Evolutionary conservation across 805 yeast genomes (phyloP).

Genomic region (Ogataea degrootiae): DNA sequence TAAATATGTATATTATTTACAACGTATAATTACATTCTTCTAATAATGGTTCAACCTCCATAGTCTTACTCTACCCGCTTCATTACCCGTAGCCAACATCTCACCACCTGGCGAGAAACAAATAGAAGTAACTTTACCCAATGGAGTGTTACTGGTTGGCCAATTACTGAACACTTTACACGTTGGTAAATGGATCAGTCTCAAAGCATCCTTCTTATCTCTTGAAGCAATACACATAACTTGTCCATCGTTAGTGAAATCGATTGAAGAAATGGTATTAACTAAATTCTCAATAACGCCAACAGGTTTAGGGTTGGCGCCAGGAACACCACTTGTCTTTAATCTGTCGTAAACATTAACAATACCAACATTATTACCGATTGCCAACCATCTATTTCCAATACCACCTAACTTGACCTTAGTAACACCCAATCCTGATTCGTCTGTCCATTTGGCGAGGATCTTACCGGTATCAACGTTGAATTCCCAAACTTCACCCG

Average conservation of each 20-base stretch:
- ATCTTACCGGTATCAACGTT: slow-evolving; percentile 47
- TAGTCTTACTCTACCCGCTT: slow-evolving; percentile 81
- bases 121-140: slow-evolving; percentile 85
- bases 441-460: slow-evolving; percentile 74
- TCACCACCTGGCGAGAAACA: slow-evolving; percentile 78
- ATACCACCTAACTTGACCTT: slow-evolving; percentile 67
- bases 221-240: slow-evolving; percentile 80
- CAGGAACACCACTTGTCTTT: slow-evolving; percentile 1
- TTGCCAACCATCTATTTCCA: slow-evolving; percentile 74
- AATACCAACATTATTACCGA: slow-evolving; percentile 85
- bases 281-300: slow-evolving; percentile 73
- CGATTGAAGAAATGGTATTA: slow-evolving; percentile 69
- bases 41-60: slow-evolving; percentile 85
- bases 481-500: slow-evolving; percentile 92
- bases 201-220: slow-evolving; percentile 78
- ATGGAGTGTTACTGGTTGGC: slow-evolving; percentile 96
- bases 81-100: slow-evolving; percentile 85
- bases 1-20: no score
- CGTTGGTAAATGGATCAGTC: slow-evolving; percentile 82
- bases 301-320: slow-evolving; percentile 43
- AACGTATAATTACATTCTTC: not conserved
- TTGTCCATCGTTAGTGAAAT: slow-evolving; percentile 86
- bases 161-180: slow-evolving; percentile 87
- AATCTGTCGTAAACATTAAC: slow-evolving; percentile 78
- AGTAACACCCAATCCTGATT: slow-evolving; percentile 81